Conservation (phyloP, 2,329 filamentous ascomycete genomes). For the Pezicula neosporulosa region DNA sequence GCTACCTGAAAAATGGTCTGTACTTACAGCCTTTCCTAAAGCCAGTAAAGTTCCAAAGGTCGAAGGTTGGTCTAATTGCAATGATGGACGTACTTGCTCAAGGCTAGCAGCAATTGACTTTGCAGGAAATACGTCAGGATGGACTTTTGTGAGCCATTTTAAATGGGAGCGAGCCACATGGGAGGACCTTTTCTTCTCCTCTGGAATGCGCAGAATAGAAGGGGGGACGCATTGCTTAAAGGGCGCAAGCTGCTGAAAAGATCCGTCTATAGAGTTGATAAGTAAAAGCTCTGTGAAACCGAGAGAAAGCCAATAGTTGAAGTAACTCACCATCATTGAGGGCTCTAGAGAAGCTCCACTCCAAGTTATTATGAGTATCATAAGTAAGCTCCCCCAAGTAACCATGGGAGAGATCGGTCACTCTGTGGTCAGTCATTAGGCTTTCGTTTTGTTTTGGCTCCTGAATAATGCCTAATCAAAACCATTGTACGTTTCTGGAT, state of each 20-base stretch:
- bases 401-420: constrained; percentile 47
- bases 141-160: constrained; percentile 19
- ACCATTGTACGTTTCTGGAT: constrained; percentile 17
- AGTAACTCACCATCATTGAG: constrained; percentile 12
- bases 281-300: neutral
- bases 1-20: constrained; percentile 12
- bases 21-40: constrained; percentile 16
- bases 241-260: constrained; percentile 22
- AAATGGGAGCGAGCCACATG: constrained; percentile 11
- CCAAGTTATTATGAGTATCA: constrained; percentile 21
- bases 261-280: constrained; percentile 12
- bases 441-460: constrained; percentile 21
- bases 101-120: constrained; percentile 9
- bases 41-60: constrained; percentile 17
- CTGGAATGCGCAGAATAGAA: constrained; percentile 12
- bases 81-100: neutral
- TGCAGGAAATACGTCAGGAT: constrained; percentile 21
- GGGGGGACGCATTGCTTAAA: constrained; percentile 20
- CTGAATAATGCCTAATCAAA: constrained; percentile 6
- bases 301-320: neutral
- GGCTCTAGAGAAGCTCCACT: constrained; percentile 27
- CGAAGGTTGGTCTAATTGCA: constrained; percentile 4
- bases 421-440: constrained; percentile 48
- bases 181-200: constrained; percentile 6
- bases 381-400: constrained; percentile 49